Evolutionary conservation across 1,139 yeast genomes (phyloP).

Genomic region (Protomyces lactucae-debilis): DNA sequence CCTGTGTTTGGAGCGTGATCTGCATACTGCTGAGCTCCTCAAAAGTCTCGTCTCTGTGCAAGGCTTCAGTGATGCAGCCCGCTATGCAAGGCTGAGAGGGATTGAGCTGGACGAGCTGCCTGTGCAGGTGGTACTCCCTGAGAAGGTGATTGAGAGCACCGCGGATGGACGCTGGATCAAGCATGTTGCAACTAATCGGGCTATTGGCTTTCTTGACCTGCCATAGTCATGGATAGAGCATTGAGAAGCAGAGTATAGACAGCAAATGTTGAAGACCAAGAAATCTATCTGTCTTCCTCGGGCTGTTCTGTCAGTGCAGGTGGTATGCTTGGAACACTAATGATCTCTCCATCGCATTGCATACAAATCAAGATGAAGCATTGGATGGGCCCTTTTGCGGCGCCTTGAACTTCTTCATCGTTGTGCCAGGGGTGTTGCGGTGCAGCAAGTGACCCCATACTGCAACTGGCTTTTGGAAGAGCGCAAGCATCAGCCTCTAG

Average conservation of each 20-base stretch:
- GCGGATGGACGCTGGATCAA: background rate
- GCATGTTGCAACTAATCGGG: background rate
- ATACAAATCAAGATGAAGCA: too few relatives aligned
- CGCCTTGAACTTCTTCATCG: too few relatives aligned
- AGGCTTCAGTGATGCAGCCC: background rate
- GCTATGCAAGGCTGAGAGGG: background rate
- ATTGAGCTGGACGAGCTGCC: background rate
- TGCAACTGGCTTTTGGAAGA: too few relatives aligned
- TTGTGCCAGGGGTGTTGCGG: too few relatives aligned
- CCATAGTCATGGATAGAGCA: background rate
- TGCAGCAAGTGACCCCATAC: too few relatives aligned
- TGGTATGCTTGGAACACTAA: too few relatives aligned
- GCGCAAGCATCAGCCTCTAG: too few relatives aligned
- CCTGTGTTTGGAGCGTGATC: conserved; percentile 2
- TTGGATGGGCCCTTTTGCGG: too few relatives aligned
- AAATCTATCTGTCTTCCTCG: too few relatives aligned
- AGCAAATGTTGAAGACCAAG: too few relatives aligned
- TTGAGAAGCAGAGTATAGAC: background rate
- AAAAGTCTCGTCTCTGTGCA: background rate
- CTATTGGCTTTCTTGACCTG: background rate
- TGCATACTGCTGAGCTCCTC: conserved; percentile 1
- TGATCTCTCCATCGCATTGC: too few relatives aligned
- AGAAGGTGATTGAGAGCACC: background rate
- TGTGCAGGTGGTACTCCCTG: background rate
- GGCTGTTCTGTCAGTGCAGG: too few relatives aligned